These are phyloP conservation scores for Penicillium pancosmium DNA, from an alignment of 495 filamentous ascomycete genomes.

Conservation along the genomic window DNA sequence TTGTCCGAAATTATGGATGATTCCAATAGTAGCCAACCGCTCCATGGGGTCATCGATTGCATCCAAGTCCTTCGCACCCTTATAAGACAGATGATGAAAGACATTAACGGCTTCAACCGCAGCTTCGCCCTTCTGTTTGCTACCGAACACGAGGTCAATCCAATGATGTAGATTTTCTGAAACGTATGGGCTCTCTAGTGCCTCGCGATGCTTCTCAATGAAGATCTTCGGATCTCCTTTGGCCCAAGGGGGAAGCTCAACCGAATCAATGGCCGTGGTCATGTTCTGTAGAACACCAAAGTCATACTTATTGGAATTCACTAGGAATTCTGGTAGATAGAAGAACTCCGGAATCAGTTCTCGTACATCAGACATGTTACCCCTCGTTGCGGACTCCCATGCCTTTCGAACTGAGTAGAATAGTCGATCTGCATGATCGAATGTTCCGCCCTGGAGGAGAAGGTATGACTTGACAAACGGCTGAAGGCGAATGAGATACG, in stretches of 20 bases:
- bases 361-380: constrained; percentile 90
- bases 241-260: constrained; percentile 90
- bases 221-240: constrained; percentile 97
- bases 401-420: constrained; percentile 93
- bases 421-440: constrained; percentile 92
- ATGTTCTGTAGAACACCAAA: constrained; percentile 84
- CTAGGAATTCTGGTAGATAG: constrained; percentile 90
- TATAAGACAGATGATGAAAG: constrained; percentile 93
- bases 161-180: constrained; percentile 88
- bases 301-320: constrained; percentile 90
- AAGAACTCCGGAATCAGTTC: constrained; percentile 97
- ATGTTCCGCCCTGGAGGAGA: constrained; percentile 94
- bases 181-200: constrained; percentile 91
- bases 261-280: constrained; percentile 77
- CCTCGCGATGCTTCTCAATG: constrained; percentile 90
- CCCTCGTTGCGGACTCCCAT: constrained; percentile 85
- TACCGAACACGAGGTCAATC: constrained; percentile 96
- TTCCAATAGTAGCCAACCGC: constrained; percentile 82
- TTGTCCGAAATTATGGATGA: constrained; percentile 98
- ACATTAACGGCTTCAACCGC: constrained; percentile 91
- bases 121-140: constrained; percentile 91
- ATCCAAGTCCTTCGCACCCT: constrained; percentile 90
- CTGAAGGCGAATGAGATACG: constrained; percentile 91
- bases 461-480: constrained; percentile 96
- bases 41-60: constrained; percentile 87